These are phyloP conservation scores for Camelina sativa DNA, from an alignment of 345 rosid genomes.

Conservation along the genomic window DNA sequence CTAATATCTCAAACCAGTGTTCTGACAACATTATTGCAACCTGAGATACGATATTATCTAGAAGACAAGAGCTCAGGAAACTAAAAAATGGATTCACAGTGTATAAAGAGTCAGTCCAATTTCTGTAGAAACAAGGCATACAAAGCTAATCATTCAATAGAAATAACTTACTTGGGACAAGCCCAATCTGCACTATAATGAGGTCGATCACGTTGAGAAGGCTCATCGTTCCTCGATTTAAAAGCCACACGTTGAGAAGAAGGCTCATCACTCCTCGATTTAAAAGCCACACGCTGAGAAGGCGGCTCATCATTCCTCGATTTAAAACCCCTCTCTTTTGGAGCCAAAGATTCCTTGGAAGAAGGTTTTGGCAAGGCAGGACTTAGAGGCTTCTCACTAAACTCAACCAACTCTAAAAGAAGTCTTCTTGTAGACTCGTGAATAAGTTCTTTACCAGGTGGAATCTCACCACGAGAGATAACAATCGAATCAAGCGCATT, in stretches of 20 bases:
- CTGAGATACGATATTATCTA: neutral
- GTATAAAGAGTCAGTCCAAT: neutral
- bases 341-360: constrained; percentile 38
- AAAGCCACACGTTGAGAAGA: constrained; percentile 20
- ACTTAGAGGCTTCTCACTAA: constrained; percentile 61
- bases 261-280: neutral
- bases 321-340: constrained; percentile 38
- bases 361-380: constrained; percentile 62
- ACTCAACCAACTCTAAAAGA: constrained; percentile 70
- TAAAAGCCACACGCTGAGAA: constrained; percentile 15
- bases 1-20: constrained; percentile 4
- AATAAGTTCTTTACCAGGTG: constrained; percentile 59
- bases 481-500: constrained; percentile 79
- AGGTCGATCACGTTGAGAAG: constrained; percentile 41
- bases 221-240: constrained; percentile 32
- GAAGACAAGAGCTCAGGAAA: neutral
- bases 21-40: neutral
- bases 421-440: constrained; percentile 72
- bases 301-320: constrained; percentile 1
- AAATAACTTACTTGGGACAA: constrained; percentile 74
- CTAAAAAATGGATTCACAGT: neutral
- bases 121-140: neutral
- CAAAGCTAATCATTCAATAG: neutral
- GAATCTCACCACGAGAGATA: constrained; percentile 52
- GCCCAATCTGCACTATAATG: constrained; percentile 66